These are phyloP conservation scores for Sporothrix inflata DNA, from an alignment of 2,329 filamentous ascomycete genomes.

Conservation along the genomic window DNA sequence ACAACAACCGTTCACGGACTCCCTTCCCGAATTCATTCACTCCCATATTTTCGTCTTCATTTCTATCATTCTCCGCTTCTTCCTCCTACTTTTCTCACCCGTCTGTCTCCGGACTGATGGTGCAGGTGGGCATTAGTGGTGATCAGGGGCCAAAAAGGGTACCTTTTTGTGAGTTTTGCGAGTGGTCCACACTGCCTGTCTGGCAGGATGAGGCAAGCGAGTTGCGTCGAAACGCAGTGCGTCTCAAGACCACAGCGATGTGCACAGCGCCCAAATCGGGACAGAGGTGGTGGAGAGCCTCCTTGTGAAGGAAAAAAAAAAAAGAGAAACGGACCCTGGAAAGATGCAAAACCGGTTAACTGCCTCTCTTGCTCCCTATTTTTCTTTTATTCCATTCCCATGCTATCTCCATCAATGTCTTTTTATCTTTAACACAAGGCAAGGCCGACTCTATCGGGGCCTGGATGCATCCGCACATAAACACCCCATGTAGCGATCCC, in stretches of 20 bases:
- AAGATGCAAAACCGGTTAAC: constrained; percentile 13
- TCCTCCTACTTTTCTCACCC: background rate
- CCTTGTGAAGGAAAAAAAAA: background rate
- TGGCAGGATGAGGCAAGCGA: constrained; percentile 13
- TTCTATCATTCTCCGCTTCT: background rate
- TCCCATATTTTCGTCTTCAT: background rate
- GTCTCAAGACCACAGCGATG: constrained; percentile 22
- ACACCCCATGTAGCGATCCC: constrained; percentile 12
- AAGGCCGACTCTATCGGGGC: background rate
- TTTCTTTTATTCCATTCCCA: background rate
- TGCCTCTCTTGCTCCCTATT: background rate
- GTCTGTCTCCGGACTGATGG: background rate
- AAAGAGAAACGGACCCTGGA: constrained; percentile 19
- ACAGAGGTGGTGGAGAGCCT: background rate
- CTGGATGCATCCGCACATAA: background rate
- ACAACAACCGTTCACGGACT: background rate
- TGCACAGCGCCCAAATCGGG: background rate
- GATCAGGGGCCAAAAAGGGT: constrained; percentile 17
- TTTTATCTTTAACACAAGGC: background rate
- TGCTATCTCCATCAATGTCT: background rate
- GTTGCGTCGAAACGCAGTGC: constrained; percentile 22
- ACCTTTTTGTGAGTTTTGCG: background rate
- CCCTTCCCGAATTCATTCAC: background rate
- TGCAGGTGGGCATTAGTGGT: constrained; percentile 4
- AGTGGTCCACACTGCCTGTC: background rate